A percentile compares a stretch with the other conserved stretches of the same genome.
phyloP scores from a whole-genome alignment of 202 grass and related monocot species.

The Zizania palustris region DNA sequence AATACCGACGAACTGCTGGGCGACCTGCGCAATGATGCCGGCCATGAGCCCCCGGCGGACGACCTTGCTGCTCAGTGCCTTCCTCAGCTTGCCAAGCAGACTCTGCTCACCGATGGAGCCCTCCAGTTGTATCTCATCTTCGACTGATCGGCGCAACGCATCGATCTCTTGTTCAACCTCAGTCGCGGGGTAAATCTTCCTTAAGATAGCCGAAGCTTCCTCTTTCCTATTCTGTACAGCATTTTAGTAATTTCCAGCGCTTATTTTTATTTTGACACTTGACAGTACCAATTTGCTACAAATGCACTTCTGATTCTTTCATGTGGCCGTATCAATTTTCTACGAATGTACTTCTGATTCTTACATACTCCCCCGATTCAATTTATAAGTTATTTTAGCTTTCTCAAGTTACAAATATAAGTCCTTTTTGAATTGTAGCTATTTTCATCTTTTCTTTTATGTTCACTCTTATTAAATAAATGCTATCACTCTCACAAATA shows the following conservation, averaged over 20 bases:
- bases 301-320: background rate
- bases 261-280: background rate
- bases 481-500: too few relatives aligned
- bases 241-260: background rate
- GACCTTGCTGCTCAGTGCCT: constrained; percentile 65
- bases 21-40: constrained; percentile 79
- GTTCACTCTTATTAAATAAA: too few relatives aligned
- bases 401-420: too few relatives aligned
- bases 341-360: background rate
- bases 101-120: constrained; percentile 67
- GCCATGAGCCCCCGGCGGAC: constrained; percentile 79
- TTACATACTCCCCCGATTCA: too few relatives aligned
- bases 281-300: background rate
- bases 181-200: constrained; percentile 79
- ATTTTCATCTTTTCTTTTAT: too few relatives aligned
- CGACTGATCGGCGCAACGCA: constrained; percentile 62
- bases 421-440: too few relatives aligned
- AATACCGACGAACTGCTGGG: constrained; percentile 94
- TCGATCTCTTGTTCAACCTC: constrained; percentile 94
- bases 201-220: constrained; percentile 70
- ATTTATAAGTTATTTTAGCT: too few relatives aligned
- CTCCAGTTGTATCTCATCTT: constrained; percentile 75
- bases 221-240: constrained; percentile 83
- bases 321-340: background rate
- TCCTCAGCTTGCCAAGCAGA: constrained; percentile 63